Evolutionary conservation across 2,329 filamentous ascomycete species (phyloP), one percentile per base, ranked within the genome.

Genomic region (Dothideomycetidae sp.): DNA sequence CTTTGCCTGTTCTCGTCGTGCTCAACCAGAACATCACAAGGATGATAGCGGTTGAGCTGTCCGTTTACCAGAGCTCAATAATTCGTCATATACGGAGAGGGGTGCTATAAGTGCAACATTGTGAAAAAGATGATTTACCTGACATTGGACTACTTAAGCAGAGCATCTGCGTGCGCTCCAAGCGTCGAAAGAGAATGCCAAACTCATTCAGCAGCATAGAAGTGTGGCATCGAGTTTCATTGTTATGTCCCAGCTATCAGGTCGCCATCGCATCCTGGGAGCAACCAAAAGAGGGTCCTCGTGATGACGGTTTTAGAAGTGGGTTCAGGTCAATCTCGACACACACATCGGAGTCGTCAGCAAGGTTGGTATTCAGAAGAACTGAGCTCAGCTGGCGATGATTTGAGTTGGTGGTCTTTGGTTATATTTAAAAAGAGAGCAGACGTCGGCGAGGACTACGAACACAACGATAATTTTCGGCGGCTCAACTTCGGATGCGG

Each of bases 221-320:
- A n/a, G n/a, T n/a, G n/a, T n/a, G n/a, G n/a, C n/a, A n/a, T n/a
- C n/a, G n/a, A n/a, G n/a, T n/a, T n/a, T n/a, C n/a, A 26, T 26
- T 7, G 7, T 26, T 48, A 58, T 75, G 72, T 75, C 58, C 66
- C 71, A 68, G 61, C 68, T 70, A 63, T 65, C 64, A 76, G 73
- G 73, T 78, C 72, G 71, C 75, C 73, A 70, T 61, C 71, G 63
- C 57, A 64, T 78, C 74, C 70, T 78, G 74, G 66, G 65, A 66
- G 67, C 66, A 63, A 56, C 63, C 53, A 59, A 58, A 48, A 56
- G 62, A 61, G 67, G 63, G 44, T 72, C 71, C 73, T 83, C 78
- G 73, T 75, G 71, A 75, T 71, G 70, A 82, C 78, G 78, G 78
- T 83, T 83, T 83, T 83, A 78, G 66, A 78, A 73, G 71, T 71